Evolutionary conservation across 768 basidiomycete species (phyloP).

Genomic region (Cantharellus anzutake): DNA sequence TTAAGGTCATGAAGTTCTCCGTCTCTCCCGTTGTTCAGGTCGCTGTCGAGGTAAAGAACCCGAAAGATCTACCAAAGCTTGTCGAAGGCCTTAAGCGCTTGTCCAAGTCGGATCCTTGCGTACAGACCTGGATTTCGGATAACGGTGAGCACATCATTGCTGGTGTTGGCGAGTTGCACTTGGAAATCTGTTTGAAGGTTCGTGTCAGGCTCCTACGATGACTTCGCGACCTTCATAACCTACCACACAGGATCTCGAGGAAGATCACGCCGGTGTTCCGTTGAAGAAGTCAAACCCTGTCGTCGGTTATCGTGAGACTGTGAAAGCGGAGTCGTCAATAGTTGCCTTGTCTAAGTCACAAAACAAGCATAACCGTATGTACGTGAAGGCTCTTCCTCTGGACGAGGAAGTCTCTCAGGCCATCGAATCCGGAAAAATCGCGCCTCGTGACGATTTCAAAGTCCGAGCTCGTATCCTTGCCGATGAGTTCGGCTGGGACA

Average conservation of each 20-base stretch:
- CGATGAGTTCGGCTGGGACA: constrained; percentile 96
- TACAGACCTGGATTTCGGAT: constrained; percentile 82
- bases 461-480: constrained; percentile 85
- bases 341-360: constrained; percentile 97
- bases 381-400: constrained; percentile 78
- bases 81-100: constrained; percentile 99
- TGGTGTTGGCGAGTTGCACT: constrained; percentile 95
- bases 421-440: constrained; percentile 75
- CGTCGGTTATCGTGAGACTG: constrained; percentile 94
- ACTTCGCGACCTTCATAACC: not conserved
- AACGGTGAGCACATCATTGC: constrained; percentile 98
- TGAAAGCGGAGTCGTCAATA: constrained; percentile 87
- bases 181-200: constrained; percentile 99
- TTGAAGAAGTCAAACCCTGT: constrained; percentile 97
- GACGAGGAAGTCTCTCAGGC: constrained; percentile 88
- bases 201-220: constrained; percentile 4
- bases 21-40: constrained; percentile 98
- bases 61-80: constrained; percentile 95
- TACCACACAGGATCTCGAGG: constrained; percentile 69
- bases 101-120: constrained; percentile 98
- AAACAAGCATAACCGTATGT: constrained; percentile 99
- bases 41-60: constrained; percentile 99
- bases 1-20: constrained; percentile 99
- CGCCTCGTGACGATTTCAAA: constrained; percentile 94
- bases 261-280: constrained; percentile 98